phyloP scores from a whole-genome alignment of 306 rosid species.

The Lathyrus oleraceus region DNA sequence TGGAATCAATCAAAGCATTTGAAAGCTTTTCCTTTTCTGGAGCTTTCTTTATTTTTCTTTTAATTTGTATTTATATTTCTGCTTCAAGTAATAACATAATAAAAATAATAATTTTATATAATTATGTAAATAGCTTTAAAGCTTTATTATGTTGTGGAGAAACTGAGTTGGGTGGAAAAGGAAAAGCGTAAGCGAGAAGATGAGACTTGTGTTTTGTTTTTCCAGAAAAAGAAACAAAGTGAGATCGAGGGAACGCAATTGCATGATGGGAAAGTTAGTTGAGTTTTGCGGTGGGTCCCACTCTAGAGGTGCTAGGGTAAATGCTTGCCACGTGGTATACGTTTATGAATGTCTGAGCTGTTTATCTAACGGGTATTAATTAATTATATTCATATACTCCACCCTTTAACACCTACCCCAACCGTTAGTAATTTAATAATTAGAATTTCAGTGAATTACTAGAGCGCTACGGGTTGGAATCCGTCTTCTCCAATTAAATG shows the following conservation, averaged over 20 bases:
- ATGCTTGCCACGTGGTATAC: neutral
- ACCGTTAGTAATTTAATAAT: too few species aligned
- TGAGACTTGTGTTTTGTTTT: neutral
- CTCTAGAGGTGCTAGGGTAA: neutral
- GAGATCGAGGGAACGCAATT: neutral
- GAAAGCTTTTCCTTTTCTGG: slow-evolving; percentile 40
- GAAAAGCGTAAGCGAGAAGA: neutral
- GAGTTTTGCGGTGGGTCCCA: neutral
- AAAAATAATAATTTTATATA: neutral
- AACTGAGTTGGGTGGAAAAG: neutral
- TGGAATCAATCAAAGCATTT: slow-evolving; percentile 48
- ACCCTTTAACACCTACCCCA: too few species aligned
- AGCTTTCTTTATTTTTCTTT: slow-evolving; percentile 2
- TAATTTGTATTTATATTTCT: neutral
- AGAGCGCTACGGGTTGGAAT: too few species aligned
- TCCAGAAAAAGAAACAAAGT: neutral
- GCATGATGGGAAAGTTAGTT: neutral
- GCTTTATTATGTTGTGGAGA: neutral
- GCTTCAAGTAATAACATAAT: neutral
- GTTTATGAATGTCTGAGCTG: neutral
- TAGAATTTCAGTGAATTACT: too few species aligned
- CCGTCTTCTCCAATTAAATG: too few species aligned
- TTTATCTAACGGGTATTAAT: neutral
- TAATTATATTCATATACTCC: too few species aligned
- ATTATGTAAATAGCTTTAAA: neutral